These are phyloP conservation scores for Pyrenula massariospora DNA, from an alignment of 495 filamentous ascomycete species.

Conservation along the genomic window DNA sequence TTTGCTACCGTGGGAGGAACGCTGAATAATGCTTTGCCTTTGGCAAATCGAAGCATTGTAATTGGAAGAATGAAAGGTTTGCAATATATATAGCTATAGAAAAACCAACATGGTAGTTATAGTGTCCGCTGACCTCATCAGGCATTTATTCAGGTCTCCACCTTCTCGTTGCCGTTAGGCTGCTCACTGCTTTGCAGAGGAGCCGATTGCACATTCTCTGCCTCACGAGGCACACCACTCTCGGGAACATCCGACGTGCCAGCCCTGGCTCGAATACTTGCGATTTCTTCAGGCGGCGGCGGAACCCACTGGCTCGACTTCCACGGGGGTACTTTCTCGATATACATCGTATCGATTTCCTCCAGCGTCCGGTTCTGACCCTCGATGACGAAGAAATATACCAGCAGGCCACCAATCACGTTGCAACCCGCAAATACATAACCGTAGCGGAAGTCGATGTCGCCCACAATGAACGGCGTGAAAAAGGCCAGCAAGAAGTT, in stretches of 20 bases:
- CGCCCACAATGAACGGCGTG: slow-evolving; percentile 59
- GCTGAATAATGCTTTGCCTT: no score
- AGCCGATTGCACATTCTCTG: neutral
- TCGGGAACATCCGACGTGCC: neutral
- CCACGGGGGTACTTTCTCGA: slow-evolving; percentile 56
- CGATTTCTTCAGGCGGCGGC: slow-evolving; percentile 15
- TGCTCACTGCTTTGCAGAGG: neutral
- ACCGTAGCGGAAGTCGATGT: slow-evolving; percentile 65
- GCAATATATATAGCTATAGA: no score
- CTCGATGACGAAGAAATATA: slow-evolving; percentile 75
- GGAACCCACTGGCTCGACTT: slow-evolving; percentile 49
- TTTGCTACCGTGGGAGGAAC: no score
- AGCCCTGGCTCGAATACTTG: neutral
- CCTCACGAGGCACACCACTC: neutral
- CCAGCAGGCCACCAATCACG: slow-evolving; percentile 47
- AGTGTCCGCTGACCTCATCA: neutral
- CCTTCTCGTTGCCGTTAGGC: neutral
- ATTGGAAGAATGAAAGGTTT: no score
- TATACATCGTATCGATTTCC: slow-evolving; percentile 81
- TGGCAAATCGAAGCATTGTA: no score
- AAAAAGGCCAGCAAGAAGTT: slow-evolving; percentile 84
- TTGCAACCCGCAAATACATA: slow-evolving; percentile 70
- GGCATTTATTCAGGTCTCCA: neutral
- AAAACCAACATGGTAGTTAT: no score
- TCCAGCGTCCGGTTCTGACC: slow-evolving; percentile 56